These are phyloP conservation scores for Phaeosphaeria sp. DNA, from an alignment of 2,329 filamentous ascomycete species.

Conservation along the genomic window DNA sequence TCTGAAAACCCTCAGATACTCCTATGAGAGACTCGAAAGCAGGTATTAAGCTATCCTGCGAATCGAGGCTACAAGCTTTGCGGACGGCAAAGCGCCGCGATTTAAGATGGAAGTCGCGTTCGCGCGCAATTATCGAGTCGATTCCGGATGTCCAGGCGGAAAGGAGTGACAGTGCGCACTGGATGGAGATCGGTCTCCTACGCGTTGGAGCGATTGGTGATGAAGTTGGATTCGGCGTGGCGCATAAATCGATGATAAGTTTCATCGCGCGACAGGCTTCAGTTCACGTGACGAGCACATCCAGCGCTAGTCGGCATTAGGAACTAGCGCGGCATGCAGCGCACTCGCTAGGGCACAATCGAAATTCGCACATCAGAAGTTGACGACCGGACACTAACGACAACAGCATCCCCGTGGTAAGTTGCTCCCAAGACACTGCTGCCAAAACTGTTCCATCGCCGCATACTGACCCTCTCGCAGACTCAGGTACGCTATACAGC, in stretches of 20 bases:
- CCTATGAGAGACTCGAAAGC: background rate
- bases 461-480: conserved; percentile 20
- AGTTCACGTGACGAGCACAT: conserved; percentile 15
- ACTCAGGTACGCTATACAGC: conserved; percentile 35
- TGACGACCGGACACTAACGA: conserved; percentile 22
- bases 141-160: conserved; percentile 14
- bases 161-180: conserved; percentile 24
- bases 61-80: conserved; percentile 33
- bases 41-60: background rate
- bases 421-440: conserved; percentile 25
- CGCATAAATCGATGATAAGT: conserved; percentile 31
- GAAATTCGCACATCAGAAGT: conserved; percentile 1
- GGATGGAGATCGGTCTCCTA: conserved; percentile 26
- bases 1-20: background rate
- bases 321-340: background rate
- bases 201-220: conserved; percentile 40
- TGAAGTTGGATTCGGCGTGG: conserved; percentile 29
- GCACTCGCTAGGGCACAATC: background rate
- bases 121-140: conserved; percentile 20
- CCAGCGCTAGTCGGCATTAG: background rate
- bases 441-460: conserved; percentile 6
- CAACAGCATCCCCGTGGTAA: conserved; percentile 45
- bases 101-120: conserved; percentile 31
- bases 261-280: conserved; percentile 22
- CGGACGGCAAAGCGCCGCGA: conserved; percentile 30